A percentile compares a stretch with the other conserved stretches of the same genome.
These are phyloP conservation scores for Nemania abortiva DNA, from an alignment of 2,329 filamentous ascomycete species.

Conservation along the genomic window DNA sequence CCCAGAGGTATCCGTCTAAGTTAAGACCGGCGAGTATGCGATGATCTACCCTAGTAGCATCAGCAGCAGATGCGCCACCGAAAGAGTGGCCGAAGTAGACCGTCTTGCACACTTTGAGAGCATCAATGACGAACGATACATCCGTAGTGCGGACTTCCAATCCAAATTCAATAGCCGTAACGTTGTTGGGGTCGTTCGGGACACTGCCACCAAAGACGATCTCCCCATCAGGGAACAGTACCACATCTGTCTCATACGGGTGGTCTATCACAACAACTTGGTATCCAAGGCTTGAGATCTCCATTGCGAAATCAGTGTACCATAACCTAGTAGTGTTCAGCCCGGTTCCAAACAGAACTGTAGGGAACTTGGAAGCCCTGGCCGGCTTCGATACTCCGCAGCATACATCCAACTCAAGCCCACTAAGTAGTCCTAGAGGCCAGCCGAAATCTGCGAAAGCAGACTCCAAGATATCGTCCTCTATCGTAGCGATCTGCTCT, in stretches of 20 bases:
- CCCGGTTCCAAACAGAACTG: constrained; percentile 32
- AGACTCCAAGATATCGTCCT: constrained; percentile 29
- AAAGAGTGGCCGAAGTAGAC: constrained; percentile 36
- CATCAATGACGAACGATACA: constrained; percentile 30
- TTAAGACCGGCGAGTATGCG: constrained; percentile 33
- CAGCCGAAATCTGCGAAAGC: constrained; percentile 31
- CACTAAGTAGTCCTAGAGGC: constrained; percentile 26
- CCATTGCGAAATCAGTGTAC: constrained; percentile 35
- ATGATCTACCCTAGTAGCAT: constrained; percentile 19
- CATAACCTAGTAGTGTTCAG: constrained; percentile 33
- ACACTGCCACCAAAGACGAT: constrained; percentile 34
- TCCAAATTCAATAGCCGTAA: constrained; percentile 27
- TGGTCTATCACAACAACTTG: constrained; percentile 37
- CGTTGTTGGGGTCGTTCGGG: constrained; percentile 28
- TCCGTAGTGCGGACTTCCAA: constrained; percentile 31
- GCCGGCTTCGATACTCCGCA: constrained; percentile 27
- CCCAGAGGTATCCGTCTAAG: constrained; percentile 33
- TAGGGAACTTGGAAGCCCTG: constrained; percentile 18
- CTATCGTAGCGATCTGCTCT: constrained; percentile 26
- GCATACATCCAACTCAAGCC: constrained; percentile 34
- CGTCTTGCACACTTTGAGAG: constrained; percentile 28
- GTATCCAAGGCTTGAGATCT: constrained; percentile 34
- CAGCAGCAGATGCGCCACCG: constrained; percentile 34
- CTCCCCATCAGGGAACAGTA: constrained; percentile 35
- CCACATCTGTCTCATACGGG: constrained; percentile 38